Percentiles rank a stretch among this genome's conserved stretches.
These are phyloP conservation scores for Oxytropis ochrocephala DNA, from an alignment of 306 rosid genomes.

Conservation along the genomic window DNA sequence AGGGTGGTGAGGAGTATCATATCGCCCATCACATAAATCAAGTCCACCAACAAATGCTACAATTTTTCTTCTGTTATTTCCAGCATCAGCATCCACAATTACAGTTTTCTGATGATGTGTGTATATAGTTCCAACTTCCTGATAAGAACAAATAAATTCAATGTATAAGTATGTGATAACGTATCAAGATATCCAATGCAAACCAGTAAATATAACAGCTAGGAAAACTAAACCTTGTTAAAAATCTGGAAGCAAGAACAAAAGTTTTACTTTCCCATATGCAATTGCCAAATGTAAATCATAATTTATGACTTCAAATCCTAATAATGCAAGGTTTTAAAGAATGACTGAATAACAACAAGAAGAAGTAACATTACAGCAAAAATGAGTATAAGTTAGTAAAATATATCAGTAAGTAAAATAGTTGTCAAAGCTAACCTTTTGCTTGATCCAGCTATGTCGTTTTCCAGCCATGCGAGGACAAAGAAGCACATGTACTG, in stretches of 20 bases:
- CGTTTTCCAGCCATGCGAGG: constrained; percentile 86
- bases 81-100: constrained; percentile 92
- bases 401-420: not conserved
- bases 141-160: constrained; percentile 23
- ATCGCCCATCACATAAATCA: constrained; percentile 95
- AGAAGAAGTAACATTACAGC: not conserved
- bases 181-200: not conserved
- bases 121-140: constrained; percentile 96
- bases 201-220: not conserved
- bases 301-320: not conserved
- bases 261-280: constrained; percentile 2
- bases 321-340: not conserved
- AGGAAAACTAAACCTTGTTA: constrained; percentile 13
- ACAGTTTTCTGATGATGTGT: constrained; percentile 99
- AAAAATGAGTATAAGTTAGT: constrained; percentile 3
- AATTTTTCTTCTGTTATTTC: constrained; percentile 65
- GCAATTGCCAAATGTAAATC: not conserved
- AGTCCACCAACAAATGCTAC: constrained; percentile 97
- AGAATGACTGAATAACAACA: not conserved
- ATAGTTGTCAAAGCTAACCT: constrained; percentile 38
- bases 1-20: constrained; percentile 79
- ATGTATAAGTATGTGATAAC: constrained; percentile 15
- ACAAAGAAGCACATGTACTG: constrained; percentile 83
- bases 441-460: constrained; percentile 92
- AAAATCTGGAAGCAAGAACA: not conserved